phyloP scores from a whole-genome alignment of 805 yeast genomes.

The Ogataea haglerorum region DNA sequence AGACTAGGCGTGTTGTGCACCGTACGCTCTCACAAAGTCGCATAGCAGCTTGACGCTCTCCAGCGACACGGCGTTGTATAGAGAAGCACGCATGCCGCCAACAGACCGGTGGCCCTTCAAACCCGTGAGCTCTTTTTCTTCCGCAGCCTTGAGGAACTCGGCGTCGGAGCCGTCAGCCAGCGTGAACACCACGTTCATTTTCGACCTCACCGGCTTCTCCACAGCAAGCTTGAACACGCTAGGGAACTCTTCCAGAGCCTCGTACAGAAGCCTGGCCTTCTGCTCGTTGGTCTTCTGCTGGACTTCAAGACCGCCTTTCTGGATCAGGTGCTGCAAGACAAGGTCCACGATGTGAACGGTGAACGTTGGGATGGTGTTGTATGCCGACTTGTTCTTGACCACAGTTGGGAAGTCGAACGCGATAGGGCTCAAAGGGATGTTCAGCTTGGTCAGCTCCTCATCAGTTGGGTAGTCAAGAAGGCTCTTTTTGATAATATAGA shows the following conservation, averaged over 20 bases:
- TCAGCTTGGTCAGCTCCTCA: conserved; percentile 52
- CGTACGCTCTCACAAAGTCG: conserved; percentile 59
- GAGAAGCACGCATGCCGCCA: conserved; percentile 93
- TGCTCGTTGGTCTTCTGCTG: conserved; percentile 55
- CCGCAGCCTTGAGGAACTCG: conserved; percentile 67
- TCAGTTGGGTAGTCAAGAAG: conserved; percentile 67
- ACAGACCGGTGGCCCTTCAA: conserved; percentile 95
- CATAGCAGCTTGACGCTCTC: conserved; percentile 57
- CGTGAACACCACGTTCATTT: conserved; percentile 93
- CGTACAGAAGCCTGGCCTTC: conserved; percentile 66
- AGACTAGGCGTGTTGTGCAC: conserved; percentile 26
- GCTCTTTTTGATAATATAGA: conserved; percentile 83
- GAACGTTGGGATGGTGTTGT: conserved; percentile 94
- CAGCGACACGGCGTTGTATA: conserved; percentile 80
- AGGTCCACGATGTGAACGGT: conserved; percentile 82
- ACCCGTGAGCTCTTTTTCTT: conserved; percentile 60
- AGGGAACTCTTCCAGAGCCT: conserved; percentile 63
- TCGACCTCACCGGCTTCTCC: conserved; percentile 60
- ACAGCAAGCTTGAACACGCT: conserved; percentile 66
- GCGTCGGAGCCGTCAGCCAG: conserved; percentile 58
- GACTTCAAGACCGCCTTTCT: conserved; percentile 65
- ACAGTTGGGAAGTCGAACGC: conserved; percentile 86
- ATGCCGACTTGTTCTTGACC: conserved; percentile 85
- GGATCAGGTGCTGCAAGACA: conserved; percentile 61
- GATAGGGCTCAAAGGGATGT: conserved; percentile 81